Base-by-base conservation (phyloP, 495 filamentous ascomycete genomes). In the Penicillium argentinense region DNA sequence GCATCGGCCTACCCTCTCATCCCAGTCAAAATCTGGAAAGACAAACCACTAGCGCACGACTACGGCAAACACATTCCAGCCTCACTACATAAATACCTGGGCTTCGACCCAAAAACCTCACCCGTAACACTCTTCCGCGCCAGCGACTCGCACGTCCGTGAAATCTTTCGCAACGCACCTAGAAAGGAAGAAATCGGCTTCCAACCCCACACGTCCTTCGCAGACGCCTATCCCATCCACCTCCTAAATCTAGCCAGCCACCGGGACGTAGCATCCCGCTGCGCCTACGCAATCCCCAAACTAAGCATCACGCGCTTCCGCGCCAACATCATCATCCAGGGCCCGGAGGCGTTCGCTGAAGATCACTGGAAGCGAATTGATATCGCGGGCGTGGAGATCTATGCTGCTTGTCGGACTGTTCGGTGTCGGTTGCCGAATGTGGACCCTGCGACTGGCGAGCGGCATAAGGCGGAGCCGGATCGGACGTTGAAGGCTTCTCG, bases 211-310 rank as follows among this genome's bases (percentile, higher is more conserved):
- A 83, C 86, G 0, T 88, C 86, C 47, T 95, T 96, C 59, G 83
- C 86, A 43, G 92, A 97, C 67, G 84, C 89, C 64, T 97, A 93
- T 62, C 90, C 92, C 3, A 68, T 97, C 22, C 88, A 96, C 56
- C 63, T 96, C 6, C 64, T 95, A 25, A 92, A 82, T 49, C 69
- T 96, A 8, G 73, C 83, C 30, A 91, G 84, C 51, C 75, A 95
- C 19, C 79, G 78, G 5, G 81, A 90, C 43, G 65, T 85, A 6
- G 78, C 71, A 30, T 42, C 47, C 1, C 57, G 61, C 16, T 76
- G 90, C 18, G 70, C 70, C 22, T 53, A 62, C 6, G 73, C 79
- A 23, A 78, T 89, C 22, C 78, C 77, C 0, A 73, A 75, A 30
- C 73, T 96, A 9, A 84, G 83, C 29, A 78, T 84, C 3, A 57